A percentile compares a stretch with the other conserved stretches of the same genome.
Evolutionary conservation across 1,284 basidiomycete genomes (phyloP).

Genomic region (Neonothopanus nambi): DNA sequence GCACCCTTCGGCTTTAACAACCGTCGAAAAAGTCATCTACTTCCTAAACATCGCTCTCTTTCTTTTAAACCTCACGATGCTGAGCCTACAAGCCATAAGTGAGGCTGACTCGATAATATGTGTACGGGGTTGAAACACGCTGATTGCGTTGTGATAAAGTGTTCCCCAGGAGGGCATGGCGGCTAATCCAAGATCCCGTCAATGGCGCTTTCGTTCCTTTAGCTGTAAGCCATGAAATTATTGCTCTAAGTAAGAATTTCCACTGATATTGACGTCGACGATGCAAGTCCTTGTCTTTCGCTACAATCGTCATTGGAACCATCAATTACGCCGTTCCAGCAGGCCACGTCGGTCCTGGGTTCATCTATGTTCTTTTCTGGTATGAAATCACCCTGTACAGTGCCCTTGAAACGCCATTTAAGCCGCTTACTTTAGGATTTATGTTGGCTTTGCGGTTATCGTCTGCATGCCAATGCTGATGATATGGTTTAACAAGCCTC

Average conservation of each 20-base stretch:
- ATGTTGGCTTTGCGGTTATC: slow-evolving; percentile 37
- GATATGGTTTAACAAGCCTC: slow-evolving; percentile 51
- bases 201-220: slow-evolving; percentile 48
- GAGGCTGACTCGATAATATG: slow-evolving; percentile 14
- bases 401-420: neutral
- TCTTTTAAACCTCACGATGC: slow-evolving; percentile 41
- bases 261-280: neutral
- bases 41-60: slow-evolving; percentile 46
- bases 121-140: neutral
- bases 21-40: slow-evolving; percentile 44
- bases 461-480: slow-evolving; percentile 50
- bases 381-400: slow-evolving; percentile 20
- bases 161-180: slow-evolving; percentile 41
- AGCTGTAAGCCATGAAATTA: slow-evolving; percentile 26
- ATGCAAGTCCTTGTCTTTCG: slow-evolving; percentile 43
- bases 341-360: slow-evolving; percentile 31
- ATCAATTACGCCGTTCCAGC: slow-evolving; percentile 45
- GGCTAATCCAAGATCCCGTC: slow-evolving; percentile 43
- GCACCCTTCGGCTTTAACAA: slow-evolving; percentile 32
- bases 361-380: slow-evolving; percentile 46
- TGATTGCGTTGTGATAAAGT: slow-evolving; percentile 26
- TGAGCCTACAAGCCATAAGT: slow-evolving; percentile 44
- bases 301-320: slow-evolving; percentile 50
- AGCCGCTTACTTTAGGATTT: slow-evolving; percentile 33
- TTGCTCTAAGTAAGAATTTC: neutral